Evolutionary conservation across 1,139 yeast genomes (phyloP), one percentile per base, ranked within the genome.

Genomic region (Candida sp.): DNA sequence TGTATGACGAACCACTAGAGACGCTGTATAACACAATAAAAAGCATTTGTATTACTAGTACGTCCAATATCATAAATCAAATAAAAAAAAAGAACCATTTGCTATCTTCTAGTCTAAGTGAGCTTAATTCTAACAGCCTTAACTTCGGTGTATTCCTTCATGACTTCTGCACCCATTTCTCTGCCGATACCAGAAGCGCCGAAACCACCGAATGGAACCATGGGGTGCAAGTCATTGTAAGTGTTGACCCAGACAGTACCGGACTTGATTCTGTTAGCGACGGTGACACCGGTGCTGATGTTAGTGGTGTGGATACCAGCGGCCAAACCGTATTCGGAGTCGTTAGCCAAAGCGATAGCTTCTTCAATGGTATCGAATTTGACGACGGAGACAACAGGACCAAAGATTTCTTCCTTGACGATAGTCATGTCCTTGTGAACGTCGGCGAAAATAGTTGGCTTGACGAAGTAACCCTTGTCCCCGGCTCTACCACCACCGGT

Each of bases 171-270:
- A 70, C 97, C 97, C 86, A 90, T 85, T 80, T 90, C 97, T 76
- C 96, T 88, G 66, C 97, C 97, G 68, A 88, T 84, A 74, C 97
- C 97, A 54, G 96, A 88, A 73, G 86, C 84, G 67, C 86, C 86
- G 82, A 76, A 90, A 59, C 97, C 97, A 67, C 97, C 97, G 66
- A 87, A 87, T 69, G 93, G 92, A 67, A 89, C 87, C 72, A 82
- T 80, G 61, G 81, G 83, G 73, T 90, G 90, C 85, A 89, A 86
- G 64, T 86, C 90, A 71, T 90, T 90, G 78, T 88, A 90, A 57
- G 96, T 78, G 75, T 90, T 90, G 67, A 88, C 80, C 94, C 96
- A 90, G 59, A 90, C 81, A 53, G 93, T 86, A 72, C 96, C 96
- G 51, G 96, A 90, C 67, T 82, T 81, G 57, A 90, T 69, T 68